Conservation (phyloP, 148 eudicot species). For the Fagopyrum tataricum region DNA sequence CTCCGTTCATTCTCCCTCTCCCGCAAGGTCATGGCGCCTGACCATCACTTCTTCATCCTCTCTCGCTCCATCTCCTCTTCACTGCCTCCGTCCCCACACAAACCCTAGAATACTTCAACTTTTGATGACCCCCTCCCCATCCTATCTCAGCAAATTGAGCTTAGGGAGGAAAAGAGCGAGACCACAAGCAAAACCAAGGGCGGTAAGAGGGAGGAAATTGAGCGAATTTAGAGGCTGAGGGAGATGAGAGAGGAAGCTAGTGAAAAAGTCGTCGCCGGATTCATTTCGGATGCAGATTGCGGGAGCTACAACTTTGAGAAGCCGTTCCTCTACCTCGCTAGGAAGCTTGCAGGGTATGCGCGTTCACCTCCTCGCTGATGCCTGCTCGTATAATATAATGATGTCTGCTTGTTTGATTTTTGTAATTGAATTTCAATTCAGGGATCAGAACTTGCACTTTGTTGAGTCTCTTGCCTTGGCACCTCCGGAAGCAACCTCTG, state of each 20-base stretch:
- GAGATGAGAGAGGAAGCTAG: slow-evolving; percentile 28
- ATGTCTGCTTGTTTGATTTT: neutral
- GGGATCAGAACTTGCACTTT: slow-evolving; percentile 32
- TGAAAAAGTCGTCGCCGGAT: slow-evolving; percentile 18
- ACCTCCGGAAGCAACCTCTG: slow-evolving; percentile 35
- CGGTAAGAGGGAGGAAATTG: slow-evolving; percentile 31
- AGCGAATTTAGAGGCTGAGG: slow-evolving; percentile 21
- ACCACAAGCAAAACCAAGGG: slow-evolving; percentile 49
- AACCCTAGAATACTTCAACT: slow-evolving; percentile 68
- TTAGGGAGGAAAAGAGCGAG: slow-evolving; percentile 30
- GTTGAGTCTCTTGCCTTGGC: slow-evolving; percentile 27
- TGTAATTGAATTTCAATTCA: slow-evolving; percentile 11
- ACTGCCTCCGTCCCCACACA: slow-evolving; percentile 58
- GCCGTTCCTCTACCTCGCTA: slow-evolving; percentile 48
- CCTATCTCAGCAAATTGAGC: slow-evolving; percentile 2
- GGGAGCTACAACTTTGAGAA: slow-evolving; percentile 38
- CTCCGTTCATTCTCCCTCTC: too few relatives aligned
- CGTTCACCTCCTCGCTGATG: neutral
- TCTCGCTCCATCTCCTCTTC: too few relatives aligned
- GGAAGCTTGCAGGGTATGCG: slow-evolving; percentile 48
- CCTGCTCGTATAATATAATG: neutral
- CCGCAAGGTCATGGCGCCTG: too few relatives aligned
- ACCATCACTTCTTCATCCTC: slow-evolving; percentile 91
- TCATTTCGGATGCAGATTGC: slow-evolving; percentile 22
- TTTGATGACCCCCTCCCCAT: slow-evolving; percentile 13